Percentiles rank a stretch among this genome's conserved stretches.
phyloP scores from a whole-genome alignment of 2,329 filamentous ascomycete species.

The Graphium sp. region DNA sequence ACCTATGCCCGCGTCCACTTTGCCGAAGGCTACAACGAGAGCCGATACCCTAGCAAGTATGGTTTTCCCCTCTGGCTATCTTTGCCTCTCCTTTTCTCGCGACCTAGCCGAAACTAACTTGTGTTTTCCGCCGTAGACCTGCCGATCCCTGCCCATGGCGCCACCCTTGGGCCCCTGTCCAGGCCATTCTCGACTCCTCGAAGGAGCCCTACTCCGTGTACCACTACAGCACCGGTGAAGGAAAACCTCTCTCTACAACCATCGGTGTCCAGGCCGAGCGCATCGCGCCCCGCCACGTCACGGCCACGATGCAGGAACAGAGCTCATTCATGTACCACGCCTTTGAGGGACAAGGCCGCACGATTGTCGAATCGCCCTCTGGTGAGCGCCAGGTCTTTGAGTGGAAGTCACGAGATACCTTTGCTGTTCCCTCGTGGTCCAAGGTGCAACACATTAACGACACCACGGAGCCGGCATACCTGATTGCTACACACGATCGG shows the following conservation, averaged over 20 bases:
- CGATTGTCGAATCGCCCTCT: slow-evolving; percentile 16
- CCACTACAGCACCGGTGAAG: slow-evolving; percentile 16
- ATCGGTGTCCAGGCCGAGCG: slow-evolving; percentile 31
- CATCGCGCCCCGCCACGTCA: slow-evolving; percentile 16
- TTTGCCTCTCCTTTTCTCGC: neutral
- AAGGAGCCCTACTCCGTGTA: slow-evolving; percentile 13
- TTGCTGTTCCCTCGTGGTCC: slow-evolving; percentile 34
- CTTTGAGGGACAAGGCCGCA: slow-evolving; percentile 25
- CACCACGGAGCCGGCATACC: slow-evolving; percentile 12
- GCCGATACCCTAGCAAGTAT: slow-evolving; percentile 28
- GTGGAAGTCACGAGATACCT: slow-evolving; percentile 32
- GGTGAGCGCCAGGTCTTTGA: slow-evolving; percentile 15
- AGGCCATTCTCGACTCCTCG: slow-evolving; percentile 17
- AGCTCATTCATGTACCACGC: slow-evolving; percentile 35
- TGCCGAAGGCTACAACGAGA: slow-evolving; percentile 28
- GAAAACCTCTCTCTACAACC: slow-evolving; percentile 19
- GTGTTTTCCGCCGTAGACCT: slow-evolving; percentile 4
- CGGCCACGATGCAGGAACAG: slow-evolving; percentile 22
- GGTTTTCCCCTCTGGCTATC: slow-evolving; percentile 4
- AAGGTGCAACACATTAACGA: slow-evolving; percentile 25
- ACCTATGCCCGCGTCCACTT: slow-evolving; percentile 33
- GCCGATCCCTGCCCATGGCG: slow-evolving; percentile 20
- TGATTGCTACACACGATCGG: slow-evolving; percentile 16
- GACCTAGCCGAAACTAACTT: too few relatives aligned
- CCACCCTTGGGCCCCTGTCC: slow-evolving; percentile 25